phyloP scores from a whole-genome alignment of 2,329 filamentous ascomycete species.

The Lachnellula subtilissima region DNA sequence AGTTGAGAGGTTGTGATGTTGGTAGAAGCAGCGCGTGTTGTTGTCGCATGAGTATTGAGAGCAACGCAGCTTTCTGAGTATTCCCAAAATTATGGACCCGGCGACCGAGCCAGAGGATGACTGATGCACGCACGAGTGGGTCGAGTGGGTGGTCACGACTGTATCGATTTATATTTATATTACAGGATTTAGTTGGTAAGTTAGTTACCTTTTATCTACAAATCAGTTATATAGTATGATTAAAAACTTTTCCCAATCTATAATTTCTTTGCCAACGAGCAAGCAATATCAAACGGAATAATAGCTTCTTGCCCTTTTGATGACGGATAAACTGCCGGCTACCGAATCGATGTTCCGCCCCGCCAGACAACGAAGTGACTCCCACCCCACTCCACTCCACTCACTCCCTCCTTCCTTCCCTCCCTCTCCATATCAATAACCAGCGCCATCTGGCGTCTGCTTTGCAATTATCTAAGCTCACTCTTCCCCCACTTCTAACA shows the following conservation, averaged over 20 bases:
- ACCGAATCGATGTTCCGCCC: background rate
- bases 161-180: too few relatives aligned
- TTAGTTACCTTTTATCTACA: too few relatives aligned
- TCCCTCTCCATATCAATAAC: background rate
- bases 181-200: too few relatives aligned
- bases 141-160: background rate
- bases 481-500: background rate
- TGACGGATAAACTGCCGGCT: background rate
- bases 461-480: background rate
- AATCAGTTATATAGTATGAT: too few relatives aligned
- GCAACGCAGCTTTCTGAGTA: background rate
- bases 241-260: too few relatives aligned
- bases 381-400: background rate
- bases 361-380: constrained; percentile 1
- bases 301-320: too few relatives aligned
- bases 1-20: background rate
- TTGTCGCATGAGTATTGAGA: constrained; percentile 11
- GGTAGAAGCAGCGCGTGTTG: background rate
- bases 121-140: background rate
- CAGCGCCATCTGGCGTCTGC: constrained; percentile 6
- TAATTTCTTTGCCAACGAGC: background rate
- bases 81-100: background rate
- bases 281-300: background rate
- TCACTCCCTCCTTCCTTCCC: background rate
- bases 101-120: background rate